Evolutionary conservation across 495 filamentous ascomycete species (phyloP), one percentile per base, ranked within the genome.

Genomic region (Aspergillus bridgeri): DNA sequence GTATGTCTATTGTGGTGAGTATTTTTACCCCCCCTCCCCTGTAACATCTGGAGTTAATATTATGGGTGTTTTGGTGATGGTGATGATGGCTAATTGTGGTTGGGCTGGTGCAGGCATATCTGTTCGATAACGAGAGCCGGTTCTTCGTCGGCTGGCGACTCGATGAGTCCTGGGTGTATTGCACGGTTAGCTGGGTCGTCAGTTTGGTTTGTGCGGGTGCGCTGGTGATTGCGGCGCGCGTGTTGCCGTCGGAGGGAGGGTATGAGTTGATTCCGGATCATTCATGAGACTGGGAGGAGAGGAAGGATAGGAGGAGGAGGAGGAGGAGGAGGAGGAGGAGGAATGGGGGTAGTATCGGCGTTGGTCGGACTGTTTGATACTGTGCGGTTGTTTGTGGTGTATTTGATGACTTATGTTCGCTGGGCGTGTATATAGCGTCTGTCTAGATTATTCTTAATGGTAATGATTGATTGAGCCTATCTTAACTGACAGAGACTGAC

Each of bases 71-170:
- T n/a, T n/a, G n/a, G n/a, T n/a, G n/a, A n/a, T n/a, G n/a, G n/a
- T n/a, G n/a, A n/a, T n/a, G n/a, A n/a, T n/a, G n/a, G n/a, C n/a
- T n/a, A n/a, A n/a, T n/a, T n/a, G n/a, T n/a, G n/a, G n/a, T n/a
- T n/a, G n/a, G n/a, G n/a, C n/a, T n/a, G n/a, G n/a, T 4, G 17
- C 63, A 96, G 88, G 83, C 87, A 48, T 93, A 90, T 65, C 78
- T 96, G 3, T 93, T 84, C 71, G 88, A 96, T 56, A 81, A 90
- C 67, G 91, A 96, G 62, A 86, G 89, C 51, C 83, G 91, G 46
- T 98, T 96, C 70, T 86, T 88, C 65, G 81, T 87, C 19, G 93
- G 92, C 48, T 96, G 93, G 89, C 77, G 79, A 57, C 78, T 98
- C 51, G 91, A 89, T 63, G 79, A 82, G 55, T 88, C 87, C 6